Evolutionary conservation across 2,329 filamentous ascomycete species (phyloP).

Genomic region (Trichoderma semiorbis): DNA sequence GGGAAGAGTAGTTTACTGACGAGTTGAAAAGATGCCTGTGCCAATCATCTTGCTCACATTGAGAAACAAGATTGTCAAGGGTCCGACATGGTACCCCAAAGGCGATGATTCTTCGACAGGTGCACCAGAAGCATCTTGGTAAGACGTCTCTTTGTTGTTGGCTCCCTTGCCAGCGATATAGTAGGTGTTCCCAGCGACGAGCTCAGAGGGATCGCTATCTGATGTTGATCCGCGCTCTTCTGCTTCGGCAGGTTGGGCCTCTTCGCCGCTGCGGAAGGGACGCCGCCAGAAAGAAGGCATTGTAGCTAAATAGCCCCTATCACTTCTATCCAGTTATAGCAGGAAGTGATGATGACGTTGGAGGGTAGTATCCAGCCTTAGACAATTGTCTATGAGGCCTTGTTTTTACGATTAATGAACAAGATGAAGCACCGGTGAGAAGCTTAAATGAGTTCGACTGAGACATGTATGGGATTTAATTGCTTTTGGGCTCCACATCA

Average conservation of each 20-base stretch:
- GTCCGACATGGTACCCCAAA: slow-evolving; percentile 56
- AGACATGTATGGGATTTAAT: neutral
- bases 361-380: neutral
- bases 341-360: neutral
- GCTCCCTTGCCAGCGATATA: slow-evolving; percentile 26
- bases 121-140: slow-evolving; percentile 60
- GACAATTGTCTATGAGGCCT: neutral
- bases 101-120: slow-evolving; percentile 58
- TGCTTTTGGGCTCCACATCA: neutral
- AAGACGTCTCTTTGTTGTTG: slow-evolving; percentile 49
- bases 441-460: neutral
- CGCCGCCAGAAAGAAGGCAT: slow-evolving; percentile 22
- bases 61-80: slow-evolving; percentile 54
- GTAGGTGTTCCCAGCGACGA: neutral
- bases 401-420: neutral
- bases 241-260: slow-evolving; percentile 3
- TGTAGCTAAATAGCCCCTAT: neutral
- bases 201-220: slow-evolving; percentile 12
- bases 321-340: neutral
- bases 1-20: slow-evolving; percentile 37
- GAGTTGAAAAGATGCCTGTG: slow-evolving; percentile 62
- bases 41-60: slow-evolving; percentile 63
- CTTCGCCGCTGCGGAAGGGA: slow-evolving; percentile 21
- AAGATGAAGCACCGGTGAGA: neutral
- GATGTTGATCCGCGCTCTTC: slow-evolving; percentile 20